Conservation (phyloP, 2,329 filamentous ascomycete species). For the Cryoendolithus antarcticus region DNA sequence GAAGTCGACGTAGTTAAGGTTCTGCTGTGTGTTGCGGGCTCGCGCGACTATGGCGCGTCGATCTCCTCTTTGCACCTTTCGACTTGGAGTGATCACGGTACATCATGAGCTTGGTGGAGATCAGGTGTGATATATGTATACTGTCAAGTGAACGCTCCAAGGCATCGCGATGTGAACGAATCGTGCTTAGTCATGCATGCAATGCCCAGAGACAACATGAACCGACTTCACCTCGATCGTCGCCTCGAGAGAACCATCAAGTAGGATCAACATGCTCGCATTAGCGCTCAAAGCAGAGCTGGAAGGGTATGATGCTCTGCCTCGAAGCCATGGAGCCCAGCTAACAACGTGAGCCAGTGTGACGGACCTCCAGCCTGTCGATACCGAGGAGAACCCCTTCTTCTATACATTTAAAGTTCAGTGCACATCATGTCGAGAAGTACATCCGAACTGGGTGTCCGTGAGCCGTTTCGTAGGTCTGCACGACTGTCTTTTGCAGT, state of each 20-base stretch:
- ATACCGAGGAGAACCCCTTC: conserved; percentile 72
- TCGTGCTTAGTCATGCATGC: conserved; percentile 1
- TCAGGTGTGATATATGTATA: neutral
- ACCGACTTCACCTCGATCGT: neutral
- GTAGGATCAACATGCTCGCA: conserved; percentile 45
- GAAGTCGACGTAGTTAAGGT: neutral
- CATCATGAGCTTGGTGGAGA: conserved; percentile 1
- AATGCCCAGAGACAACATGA: neutral
- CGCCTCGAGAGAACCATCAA: neutral
- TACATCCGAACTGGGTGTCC: conserved; percentile 72
- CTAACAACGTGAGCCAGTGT: conserved; percentile 45
- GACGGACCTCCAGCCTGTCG: conserved; percentile 74
- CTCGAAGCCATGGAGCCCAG: neutral
- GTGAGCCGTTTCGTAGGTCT: conserved; percentile 72
- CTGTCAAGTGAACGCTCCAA: neutral
- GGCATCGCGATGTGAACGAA: neutral
- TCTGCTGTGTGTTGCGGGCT: conserved; percentile 4
- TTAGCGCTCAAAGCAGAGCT: conserved; percentile 57
- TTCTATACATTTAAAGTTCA: conserved; percentile 97
- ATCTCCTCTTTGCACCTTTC: neutral
- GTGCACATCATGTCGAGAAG: conserved; percentile 93
- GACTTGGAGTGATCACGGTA: neutral
- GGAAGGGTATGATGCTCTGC: conserved; percentile 43
- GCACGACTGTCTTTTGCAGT: neutral
- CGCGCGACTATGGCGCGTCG: conserved; percentile 10